Evolutionary conservation across 1,284 basidiomycete genomes (phyloP), one percentile per base, ranked within the genome.

Genomic region (Coniophora puteana): DNA sequence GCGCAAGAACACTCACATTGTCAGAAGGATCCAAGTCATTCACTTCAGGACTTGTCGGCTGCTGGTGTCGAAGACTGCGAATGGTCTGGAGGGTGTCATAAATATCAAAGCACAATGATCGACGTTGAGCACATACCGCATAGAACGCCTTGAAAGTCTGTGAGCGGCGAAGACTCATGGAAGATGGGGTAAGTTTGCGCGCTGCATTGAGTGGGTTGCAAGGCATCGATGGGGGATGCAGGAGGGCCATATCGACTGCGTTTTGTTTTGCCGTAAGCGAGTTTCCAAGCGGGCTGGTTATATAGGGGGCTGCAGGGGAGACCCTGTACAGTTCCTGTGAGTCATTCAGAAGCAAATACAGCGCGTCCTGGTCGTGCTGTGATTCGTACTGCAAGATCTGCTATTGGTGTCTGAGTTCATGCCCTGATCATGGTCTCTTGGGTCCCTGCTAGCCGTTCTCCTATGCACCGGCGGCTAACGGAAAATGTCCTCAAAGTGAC

Each of bases 111-210:
- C 5, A 10, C 26, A 38, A 17, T 24, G 35, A 25, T 10, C 7
- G n/a, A 22, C 46, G 24, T 10, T 20, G 16, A 28, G 29, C 26
- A 59, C 72, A 36, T 47, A 85, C 83, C 17, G 82, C 78, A 54
- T 82, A 82, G 51, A 73, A 78, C 8, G 82, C 78, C 46, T 67
- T 77, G 62, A 71, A 74, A 3, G 74, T 67, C 20, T 62, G 61
- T 8, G 58, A 57, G 21, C 66, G 61, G 38, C 54, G 59, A 6
- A 60, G 40, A 30, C 56, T 54, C 45, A 65, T 45, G 37, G 62
- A 30, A 33, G 44, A 27, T n/a, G 47, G 36, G 14, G 46, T 25
- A 16, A 51, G 21, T 4, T 44, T 36, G 36, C 44, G 32, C 20
- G 53, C 47, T 17, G 36, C 17, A 22, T 27, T 49, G 14, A 44